Conservation (phyloP, 140 eudicot genomes). For the Cichorium intybus region DNA sequence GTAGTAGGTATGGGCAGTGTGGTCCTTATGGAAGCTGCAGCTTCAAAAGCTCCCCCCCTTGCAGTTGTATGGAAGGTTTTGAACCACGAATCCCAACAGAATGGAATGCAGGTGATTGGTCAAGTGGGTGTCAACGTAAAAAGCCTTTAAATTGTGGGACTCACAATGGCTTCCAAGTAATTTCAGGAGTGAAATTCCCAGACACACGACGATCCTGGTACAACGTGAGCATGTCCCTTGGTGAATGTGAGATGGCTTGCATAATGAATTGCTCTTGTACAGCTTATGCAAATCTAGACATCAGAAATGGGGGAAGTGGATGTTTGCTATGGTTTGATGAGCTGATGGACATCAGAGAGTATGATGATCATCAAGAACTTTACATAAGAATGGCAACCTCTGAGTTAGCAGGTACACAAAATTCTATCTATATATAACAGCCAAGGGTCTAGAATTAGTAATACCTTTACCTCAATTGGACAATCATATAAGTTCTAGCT, state of each 20-base stretch:
- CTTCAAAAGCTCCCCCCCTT: constrained; percentile 6
- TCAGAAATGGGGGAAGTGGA: constrained; percentile 39
- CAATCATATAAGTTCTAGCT: too few species aligned
- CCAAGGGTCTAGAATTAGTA: too few species aligned
- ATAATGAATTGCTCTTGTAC: constrained; percentile 28
- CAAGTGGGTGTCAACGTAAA: constrained; percentile 24
- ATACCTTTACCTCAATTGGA: too few species aligned
- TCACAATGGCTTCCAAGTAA: constrained; percentile 21
- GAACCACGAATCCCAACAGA: constrained; percentile 6
- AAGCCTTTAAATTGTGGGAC: constrained; percentile 15
- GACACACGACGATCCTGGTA: constrained; percentile 35
- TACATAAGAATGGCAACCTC: constrained; percentile 36
- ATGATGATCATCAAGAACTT: constrained; percentile 18
- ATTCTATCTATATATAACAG: too few species aligned
- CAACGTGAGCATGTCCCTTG: constrained; percentile 31
- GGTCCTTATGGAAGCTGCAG: background rate
- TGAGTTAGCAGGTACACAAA: constrained; percentile 1
- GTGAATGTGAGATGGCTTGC: constrained; percentile 38
- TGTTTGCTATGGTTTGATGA: constrained; percentile 41
- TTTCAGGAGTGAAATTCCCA: constrained; percentile 34
- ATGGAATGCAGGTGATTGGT: constrained; percentile 28
- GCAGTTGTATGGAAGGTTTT: constrained; percentile 30
- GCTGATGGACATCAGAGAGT: constrained; percentile 33
- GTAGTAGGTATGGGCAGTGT: constrained; percentile 13
- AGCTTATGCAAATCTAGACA: background rate